Evolutionary conservation across 148 eudicot species (phyloP), one percentile per base, ranked within the genome.

Genomic region (Rhododendron ferrugineum): DNA sequence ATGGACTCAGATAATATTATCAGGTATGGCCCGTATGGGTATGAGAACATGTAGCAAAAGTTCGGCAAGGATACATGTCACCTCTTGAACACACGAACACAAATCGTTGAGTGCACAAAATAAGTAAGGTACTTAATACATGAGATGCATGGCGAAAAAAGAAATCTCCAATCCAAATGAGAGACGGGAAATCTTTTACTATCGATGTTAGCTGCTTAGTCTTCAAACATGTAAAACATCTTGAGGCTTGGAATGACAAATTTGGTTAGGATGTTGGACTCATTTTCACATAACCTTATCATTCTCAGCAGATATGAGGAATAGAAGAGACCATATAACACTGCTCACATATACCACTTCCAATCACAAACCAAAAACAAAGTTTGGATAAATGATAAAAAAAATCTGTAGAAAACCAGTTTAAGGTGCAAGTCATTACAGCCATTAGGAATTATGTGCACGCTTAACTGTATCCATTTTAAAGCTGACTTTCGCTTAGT

Each of bases 401-500:
- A 44, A 40, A 56, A 49, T 47, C 16, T 3, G 62, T n/a, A 50
- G 18, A 50, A 73, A 70, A 32, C 76, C 15, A 18, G 36, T 49
- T 16, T 28, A 79, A 68, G 40, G 2, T 0, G 47, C 20, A 73
- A 40, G 62, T 49, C 70, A 77, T 10, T 9, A 72, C 42, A 80
- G 28, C 46, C 46, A 23, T 78, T 76, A 42, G 52, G 37, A 50
- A 85, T 30, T 32, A 83, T 34, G 34, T 52, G 86, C 80, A 86
- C 22, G 84, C 70, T 83, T 56, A 74, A 64, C 20, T 86, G 72
- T 82, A n/a, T 62, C 87, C 76, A 91, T 86, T 87, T 90, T 86
- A 91, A 86, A 92, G 90, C 91, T 94, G 92, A 90, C 91, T 88
- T 90, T 90, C 88, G 87, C 85, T 87, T 88, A 93, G 88, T 91